These are phyloP conservation scores for Phytophthora sansomeana DNA, from an alignment of 352 stramenopile species.

Conservation along the genomic window DNA sequence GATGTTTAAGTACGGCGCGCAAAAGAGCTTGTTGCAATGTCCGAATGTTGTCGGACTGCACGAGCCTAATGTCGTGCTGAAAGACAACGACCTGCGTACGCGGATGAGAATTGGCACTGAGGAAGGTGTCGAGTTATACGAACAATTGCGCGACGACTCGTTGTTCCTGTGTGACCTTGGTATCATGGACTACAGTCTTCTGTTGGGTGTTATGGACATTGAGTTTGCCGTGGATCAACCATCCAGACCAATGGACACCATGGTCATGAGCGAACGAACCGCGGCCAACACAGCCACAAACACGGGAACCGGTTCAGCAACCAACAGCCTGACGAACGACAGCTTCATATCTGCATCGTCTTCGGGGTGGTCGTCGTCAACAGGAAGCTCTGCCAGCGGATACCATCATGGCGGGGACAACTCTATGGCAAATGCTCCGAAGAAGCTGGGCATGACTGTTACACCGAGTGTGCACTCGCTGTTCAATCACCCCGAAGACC, in stretches of 20 bases:
- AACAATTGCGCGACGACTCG: conserved; percentile 77
- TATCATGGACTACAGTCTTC: conserved; percentile 93
- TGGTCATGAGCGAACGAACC: conserved; percentile 28
- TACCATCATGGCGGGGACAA: conserved; percentile 24
- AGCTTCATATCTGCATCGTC: conserved; percentile 54
- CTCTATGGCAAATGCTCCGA: not conserved
- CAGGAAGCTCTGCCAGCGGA: conserved; percentile 20
- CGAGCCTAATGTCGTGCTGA: conserved; percentile 87
- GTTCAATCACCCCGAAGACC: conserved; percentile 26
- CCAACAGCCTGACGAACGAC: conserved; percentile 40
- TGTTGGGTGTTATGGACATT: conserved; percentile 88
- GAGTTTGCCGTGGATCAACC: conserved; percentile 81
- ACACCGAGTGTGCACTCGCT: conserved; percentile 47
- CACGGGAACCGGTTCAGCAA: conserved; percentile 11
- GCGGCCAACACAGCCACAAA: conserved; percentile 27
- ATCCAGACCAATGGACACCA: conserved; percentile 43
- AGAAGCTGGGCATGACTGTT: conserved; percentile 18
- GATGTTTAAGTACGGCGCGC: conserved; percentile 83
- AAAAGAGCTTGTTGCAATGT: conserved; percentile 74
- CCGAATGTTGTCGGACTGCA: conserved; percentile 83
- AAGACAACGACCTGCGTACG: conserved; percentile 87
- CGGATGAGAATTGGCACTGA: conserved; percentile 78
- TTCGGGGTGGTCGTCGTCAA: conserved; percentile 34
- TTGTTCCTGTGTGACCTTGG: conserved; percentile 76
- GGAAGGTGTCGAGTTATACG: conserved; percentile 65